Evolutionary conservation across 2,329 filamentous ascomycete species (phyloP).

Genomic region (Trichoderma gracile): DNA sequence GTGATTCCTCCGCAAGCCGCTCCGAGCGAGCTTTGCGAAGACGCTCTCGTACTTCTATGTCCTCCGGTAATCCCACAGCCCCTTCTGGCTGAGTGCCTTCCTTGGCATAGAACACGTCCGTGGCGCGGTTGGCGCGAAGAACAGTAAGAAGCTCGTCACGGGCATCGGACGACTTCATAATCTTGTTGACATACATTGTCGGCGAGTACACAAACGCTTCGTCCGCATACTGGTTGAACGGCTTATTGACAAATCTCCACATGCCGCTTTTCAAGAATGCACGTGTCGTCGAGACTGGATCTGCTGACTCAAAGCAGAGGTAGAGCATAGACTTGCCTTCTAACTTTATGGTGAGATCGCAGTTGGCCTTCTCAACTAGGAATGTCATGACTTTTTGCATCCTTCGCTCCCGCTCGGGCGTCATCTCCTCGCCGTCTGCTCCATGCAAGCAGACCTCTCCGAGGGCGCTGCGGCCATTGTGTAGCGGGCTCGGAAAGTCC

Average conservation of each 20-base stretch:
- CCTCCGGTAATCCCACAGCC: slow-evolving; percentile 53
- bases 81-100: slow-evolving; percentile 55
- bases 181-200: slow-evolving; percentile 59
- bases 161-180: slow-evolving; percentile 44
- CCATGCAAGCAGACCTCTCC: slow-evolving; percentile 63
- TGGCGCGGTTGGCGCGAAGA: slow-evolving; percentile 53
- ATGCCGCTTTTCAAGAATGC: slow-evolving; percentile 63
- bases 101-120: slow-evolving; percentile 57
- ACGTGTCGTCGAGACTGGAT: slow-evolving; percentile 56
- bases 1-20: slow-evolving; percentile 48
- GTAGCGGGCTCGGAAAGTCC: slow-evolving; percentile 64
- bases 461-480: slow-evolving; percentile 63
- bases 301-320: slow-evolving; percentile 59
- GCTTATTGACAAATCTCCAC: slow-evolving; percentile 65
- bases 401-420: slow-evolving; percentile 49
- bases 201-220: slow-evolving; percentile 62
- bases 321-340: slow-evolving; percentile 61
- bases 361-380: slow-evolving; percentile 54
- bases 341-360: slow-evolving; percentile 56
- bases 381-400: slow-evolving; percentile 60
- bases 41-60: slow-evolving; percentile 52
- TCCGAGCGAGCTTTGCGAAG: slow-evolving; percentile 50
- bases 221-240: slow-evolving; percentile 56
- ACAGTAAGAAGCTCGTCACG: slow-evolving; percentile 49
- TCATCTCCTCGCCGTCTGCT: slow-evolving; percentile 48